Percentiles rank a stretch among this genome's conserved stretches.
Evolutionary conservation across 192 early-diverging fungal species (phyloP).

Genomic region (Linnemannia zychae): DNA sequence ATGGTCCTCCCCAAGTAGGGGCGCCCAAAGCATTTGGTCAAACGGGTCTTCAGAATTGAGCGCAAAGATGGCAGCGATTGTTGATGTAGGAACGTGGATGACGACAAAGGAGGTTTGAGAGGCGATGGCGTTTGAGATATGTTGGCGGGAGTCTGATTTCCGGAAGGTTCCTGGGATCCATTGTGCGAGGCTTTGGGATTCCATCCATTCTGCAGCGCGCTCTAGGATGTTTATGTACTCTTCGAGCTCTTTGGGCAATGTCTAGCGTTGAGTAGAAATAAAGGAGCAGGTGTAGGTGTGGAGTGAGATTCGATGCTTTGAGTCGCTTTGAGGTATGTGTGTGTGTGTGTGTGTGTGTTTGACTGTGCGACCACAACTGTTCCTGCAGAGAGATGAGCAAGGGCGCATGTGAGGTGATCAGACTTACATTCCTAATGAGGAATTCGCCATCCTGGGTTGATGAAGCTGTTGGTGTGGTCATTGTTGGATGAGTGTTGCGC

Average conservation of each 20-base stretch:
- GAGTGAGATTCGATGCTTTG: background rate
- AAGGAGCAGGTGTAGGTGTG: background rate
- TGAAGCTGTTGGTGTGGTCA: background rate
- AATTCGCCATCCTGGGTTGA: background rate
- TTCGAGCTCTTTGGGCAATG: constrained; percentile 32
- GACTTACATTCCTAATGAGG: constrained; percentile 9
- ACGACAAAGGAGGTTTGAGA: constrained; percentile 40
- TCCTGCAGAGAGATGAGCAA: background rate
- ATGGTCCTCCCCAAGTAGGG: constrained; percentile 10
- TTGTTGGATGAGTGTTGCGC: background rate
- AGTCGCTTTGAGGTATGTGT: background rate
- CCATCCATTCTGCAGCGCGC: constrained; percentile 53
- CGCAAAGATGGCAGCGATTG: constrained; percentile 50
- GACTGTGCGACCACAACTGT: background rate
- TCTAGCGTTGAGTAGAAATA: constrained; percentile 10
- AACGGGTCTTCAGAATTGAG: constrained; percentile 48
- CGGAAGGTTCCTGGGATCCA: constrained; percentile 56
- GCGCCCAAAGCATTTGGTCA: constrained; percentile 54
- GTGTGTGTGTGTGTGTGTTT: background rate
- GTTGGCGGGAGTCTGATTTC: background rate
- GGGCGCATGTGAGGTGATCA: background rate
- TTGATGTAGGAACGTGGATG: background rate
- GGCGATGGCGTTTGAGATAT: constrained; percentile 32
- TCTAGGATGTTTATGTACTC: constrained; percentile 48
- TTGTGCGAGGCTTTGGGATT: constrained; percentile 37